Conservation (phyloP, 1,139 yeast genomes). For the Candida anutae region DNA sequence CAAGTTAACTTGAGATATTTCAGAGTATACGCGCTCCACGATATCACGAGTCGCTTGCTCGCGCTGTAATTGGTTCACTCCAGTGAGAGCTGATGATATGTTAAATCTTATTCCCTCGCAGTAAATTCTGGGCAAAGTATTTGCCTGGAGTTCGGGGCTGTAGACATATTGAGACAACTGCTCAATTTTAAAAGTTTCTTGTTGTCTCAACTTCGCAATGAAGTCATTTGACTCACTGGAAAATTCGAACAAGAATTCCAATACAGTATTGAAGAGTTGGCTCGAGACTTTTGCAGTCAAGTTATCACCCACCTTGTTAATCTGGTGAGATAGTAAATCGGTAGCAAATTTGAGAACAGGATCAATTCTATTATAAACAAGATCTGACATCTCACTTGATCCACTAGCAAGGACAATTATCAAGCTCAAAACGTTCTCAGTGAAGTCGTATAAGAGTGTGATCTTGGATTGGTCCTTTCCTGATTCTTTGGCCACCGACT, state of each 20-base stretch:
- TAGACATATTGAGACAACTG: constrained; percentile 12
- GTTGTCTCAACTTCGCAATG: constrained; percentile 26
- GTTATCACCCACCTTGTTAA: constrained; percentile 11
- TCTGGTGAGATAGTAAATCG: constrained; percentile 26
- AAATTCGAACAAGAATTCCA: constrained; percentile 61
- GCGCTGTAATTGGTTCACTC: too few relatives aligned
- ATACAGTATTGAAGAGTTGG: constrained; percentile 42
- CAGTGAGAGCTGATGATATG: constrained; percentile 11
- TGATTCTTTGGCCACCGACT: constrained; percentile 9
- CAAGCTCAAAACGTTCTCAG: constrained; percentile 69
- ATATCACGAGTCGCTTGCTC: background rate
- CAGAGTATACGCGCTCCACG: background rate
- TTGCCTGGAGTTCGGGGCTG: constrained; percentile 10
- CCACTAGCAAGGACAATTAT: constrained; percentile 60
- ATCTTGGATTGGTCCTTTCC: constrained; percentile 33
- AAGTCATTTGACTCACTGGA: constrained; percentile 59
- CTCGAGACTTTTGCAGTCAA: constrained; percentile 20
- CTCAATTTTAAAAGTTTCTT: constrained; percentile 13
- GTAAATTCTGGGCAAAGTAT: constrained; percentile 43
- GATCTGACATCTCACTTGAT: constrained; percentile 52
- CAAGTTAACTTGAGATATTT: constrained; percentile 35
- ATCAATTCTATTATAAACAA: constrained; percentile 37
- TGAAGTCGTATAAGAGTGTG: constrained; percentile 51
- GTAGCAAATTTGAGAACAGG: constrained; percentile 36
- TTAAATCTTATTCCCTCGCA: constrained; percentile 58